Percentiles rank a stretch among this genome's conserved stretches.
Conservation (phyloP, 371 early-diverging fungal species). For the Batkoa obscura region DNA sequence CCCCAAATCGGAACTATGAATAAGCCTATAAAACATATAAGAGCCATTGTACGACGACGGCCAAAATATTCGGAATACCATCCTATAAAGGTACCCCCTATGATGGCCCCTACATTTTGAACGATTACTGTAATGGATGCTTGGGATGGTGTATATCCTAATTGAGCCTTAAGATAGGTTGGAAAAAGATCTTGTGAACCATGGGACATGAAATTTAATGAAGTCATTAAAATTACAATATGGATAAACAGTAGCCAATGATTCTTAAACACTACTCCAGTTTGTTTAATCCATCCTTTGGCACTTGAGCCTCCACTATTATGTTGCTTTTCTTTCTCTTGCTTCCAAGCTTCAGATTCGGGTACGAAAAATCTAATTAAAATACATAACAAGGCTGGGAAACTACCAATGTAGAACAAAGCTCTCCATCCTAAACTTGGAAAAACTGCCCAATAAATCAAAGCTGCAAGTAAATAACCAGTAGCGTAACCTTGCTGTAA, state of each 20-base stretch:
- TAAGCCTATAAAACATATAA: constrained; percentile 26
- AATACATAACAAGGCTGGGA: constrained; percentile 35
- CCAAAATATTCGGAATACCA: constrained; percentile 44
- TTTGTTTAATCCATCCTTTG: constrained; percentile 3
- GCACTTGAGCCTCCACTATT: constrained; percentile 15
- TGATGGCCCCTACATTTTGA: constrained; percentile 39
- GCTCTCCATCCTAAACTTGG: constrained; percentile 39
- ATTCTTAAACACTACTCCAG: not conserved
- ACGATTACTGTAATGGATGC: constrained; percentile 36
- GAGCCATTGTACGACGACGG: constrained; percentile 27
- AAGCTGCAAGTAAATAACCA: constrained; percentile 39
- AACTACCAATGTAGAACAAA: constrained; percentile 41
- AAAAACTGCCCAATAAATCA: constrained; percentile 30
- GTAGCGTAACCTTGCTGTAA: constrained; percentile 49
- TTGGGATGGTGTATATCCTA: constrained; percentile 25
- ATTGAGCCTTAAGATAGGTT: constrained; percentile 33
- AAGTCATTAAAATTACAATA: constrained; percentile 6
- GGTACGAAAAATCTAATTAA: constrained; percentile 38
- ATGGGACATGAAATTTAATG: constrained; percentile 40
- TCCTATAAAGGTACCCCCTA: constrained; percentile 38
- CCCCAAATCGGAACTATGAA: constrained; percentile 47
- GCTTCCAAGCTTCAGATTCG: constrained; percentile 32
- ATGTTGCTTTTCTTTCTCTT: constrained; percentile 11
- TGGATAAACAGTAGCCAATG: not conserved
- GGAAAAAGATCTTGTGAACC: constrained; percentile 56